phyloP scores from a whole-genome alignment of 1,284 basidiomycete genomes.

The Porodaedalea pini region DNA sequence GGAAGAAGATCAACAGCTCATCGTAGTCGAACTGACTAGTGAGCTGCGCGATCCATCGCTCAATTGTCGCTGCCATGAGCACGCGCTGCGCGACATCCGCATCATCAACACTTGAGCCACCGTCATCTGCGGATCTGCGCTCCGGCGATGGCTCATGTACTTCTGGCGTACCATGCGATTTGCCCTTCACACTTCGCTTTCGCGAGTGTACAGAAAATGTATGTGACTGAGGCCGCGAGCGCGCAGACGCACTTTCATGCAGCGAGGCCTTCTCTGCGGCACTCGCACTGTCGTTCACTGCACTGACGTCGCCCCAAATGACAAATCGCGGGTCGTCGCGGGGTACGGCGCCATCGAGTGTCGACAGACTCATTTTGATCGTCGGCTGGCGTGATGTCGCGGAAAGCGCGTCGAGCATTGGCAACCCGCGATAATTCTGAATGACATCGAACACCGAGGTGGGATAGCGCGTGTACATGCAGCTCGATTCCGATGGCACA shows the following conservation, averaged over 20 bases:
- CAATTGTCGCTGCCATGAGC: conserved; percentile 81
- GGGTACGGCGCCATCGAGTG: conserved; percentile 64
- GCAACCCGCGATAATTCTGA: conserved; percentile 75
- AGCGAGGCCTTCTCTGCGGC: conserved; percentile 12
- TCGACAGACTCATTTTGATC: conserved; percentile 61
- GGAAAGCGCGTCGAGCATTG: conserved; percentile 59
- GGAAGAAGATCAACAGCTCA: conserved; percentile 81
- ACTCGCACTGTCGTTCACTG: conserved; percentile 39
- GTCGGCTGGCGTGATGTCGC: conserved; percentile 47
- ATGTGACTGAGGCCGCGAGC: conserved; percentile 38
- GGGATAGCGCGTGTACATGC: conserved; percentile 59
- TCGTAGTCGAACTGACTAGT: conserved; percentile 82
- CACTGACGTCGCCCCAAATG: conserved; percentile 71
- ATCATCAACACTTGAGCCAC: conserved; percentile 28
- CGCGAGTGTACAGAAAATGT: conserved; percentile 47
- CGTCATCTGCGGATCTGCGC: conserved; percentile 23
- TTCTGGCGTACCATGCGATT: conserved; percentile 20
- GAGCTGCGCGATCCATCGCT: conserved; percentile 86
- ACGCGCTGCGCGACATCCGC: conserved; percentile 42
- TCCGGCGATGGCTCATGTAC: conserved; percentile 27
- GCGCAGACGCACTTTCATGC: conserved; percentile 12
- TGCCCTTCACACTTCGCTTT: conserved; percentile 32
- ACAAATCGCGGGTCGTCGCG: conserved; percentile 84
- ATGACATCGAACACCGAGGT: conserved; percentile 75
- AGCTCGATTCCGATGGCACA: conserved; percentile 39